Evolutionary conservation across 495 filamentous ascomycete species (phyloP).

Genomic region (Trichoderma erinaceum): DNA sequence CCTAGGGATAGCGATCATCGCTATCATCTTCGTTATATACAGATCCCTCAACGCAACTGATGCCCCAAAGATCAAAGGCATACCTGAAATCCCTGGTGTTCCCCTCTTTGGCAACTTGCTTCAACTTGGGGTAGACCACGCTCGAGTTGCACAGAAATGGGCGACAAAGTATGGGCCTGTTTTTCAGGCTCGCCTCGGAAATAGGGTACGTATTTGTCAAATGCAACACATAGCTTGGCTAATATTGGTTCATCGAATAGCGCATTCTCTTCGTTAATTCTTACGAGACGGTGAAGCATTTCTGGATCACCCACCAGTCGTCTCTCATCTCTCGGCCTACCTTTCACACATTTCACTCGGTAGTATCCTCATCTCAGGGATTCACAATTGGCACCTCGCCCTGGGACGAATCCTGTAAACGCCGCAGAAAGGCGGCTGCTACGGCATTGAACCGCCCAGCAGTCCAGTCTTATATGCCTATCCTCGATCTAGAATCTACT

Average conservation of each 20-base stretch:
- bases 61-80: conserved; percentile 55
- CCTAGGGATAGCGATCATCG: conserved; percentile 36
- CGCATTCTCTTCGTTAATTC: conserved; percentile 65
- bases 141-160: conserved; percentile 46
- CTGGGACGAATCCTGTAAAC: conserved; percentile 70
- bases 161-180: conserved; percentile 59
- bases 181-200: conserved; percentile 62
- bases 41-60: conserved; percentile 53
- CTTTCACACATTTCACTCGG: conserved; percentile 66
- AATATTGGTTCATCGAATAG: conserved; percentile 25
- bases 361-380: conserved; percentile 62
- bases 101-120: conserved; percentile 60
- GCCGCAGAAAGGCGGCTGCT: conserved; percentile 61
- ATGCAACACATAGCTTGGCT: neutral
- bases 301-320: conserved; percentile 68
- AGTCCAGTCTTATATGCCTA: conserved; percentile 63
- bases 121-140: conserved; percentile 53
- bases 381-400: conserved; percentile 70
- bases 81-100: conserved; percentile 57
- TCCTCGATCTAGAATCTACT: conserved; percentile 62
- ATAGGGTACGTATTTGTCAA: conserved; percentile 39
- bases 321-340: conserved; percentile 65
- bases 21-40: conserved; percentile 45
- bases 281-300: conserved; percentile 58
- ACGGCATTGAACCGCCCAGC: conserved; percentile 63